These are phyloP conservation scores for Plantago elongata DNA, from an alignment of 257 asterid species.

Conservation along the genomic window DNA sequence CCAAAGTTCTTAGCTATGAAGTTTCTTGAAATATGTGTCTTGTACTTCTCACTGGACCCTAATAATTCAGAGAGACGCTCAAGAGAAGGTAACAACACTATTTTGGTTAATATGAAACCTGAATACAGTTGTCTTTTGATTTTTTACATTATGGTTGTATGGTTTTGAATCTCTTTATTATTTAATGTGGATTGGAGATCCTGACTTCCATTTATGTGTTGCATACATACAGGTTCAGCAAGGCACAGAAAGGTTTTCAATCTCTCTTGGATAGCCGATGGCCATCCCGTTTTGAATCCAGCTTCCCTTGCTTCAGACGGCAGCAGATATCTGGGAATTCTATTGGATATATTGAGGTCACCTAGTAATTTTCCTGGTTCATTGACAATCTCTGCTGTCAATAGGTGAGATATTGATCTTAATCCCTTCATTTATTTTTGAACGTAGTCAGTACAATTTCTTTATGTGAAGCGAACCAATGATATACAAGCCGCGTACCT, in stretches of 20 bases:
- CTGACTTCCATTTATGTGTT: constrained; percentile 23
- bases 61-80: constrained; percentile 45
- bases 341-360: constrained; percentile 68
- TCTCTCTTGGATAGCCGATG: constrained; percentile 69
- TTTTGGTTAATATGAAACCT: constrained; percentile 6
- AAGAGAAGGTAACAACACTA: constrained; percentile 54
- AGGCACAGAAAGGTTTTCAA: constrained; percentile 59
- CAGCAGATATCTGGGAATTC: constrained; percentile 51
- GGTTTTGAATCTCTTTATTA: constrained; percentile 6
- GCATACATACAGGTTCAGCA: constrained; percentile 34
- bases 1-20: constrained; percentile 71
- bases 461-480: too few relatives aligned
- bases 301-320: constrained; percentile 69
- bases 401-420: constrained; percentile 55
- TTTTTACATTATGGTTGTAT: constrained; percentile 1
- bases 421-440: neutral
- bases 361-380: constrained; percentile 71
- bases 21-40: constrained; percentile 64
- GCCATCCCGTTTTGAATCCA: constrained; percentile 73
- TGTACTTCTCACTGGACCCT: constrained; percentile 63
- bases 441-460: neutral
- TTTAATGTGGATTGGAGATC: constrained; percentile 5
- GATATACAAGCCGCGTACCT: too few relatives aligned
- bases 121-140: constrained; percentile 4
- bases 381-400: constrained; percentile 66